Base-by-base conservation (phyloP, 1,139 yeast genomes). In the Insectozyma bohioensis region DNA sequence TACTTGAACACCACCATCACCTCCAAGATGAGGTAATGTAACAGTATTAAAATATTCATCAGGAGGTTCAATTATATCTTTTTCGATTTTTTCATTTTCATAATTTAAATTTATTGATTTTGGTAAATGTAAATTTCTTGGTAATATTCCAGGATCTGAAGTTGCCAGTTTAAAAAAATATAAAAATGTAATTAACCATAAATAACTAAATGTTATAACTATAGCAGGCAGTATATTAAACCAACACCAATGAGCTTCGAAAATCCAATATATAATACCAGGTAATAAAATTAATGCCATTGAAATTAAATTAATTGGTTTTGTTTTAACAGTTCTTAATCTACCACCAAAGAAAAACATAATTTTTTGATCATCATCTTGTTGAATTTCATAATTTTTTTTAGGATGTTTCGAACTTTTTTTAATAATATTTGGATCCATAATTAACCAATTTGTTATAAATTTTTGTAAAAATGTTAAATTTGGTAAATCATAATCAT, bases 121-220 rank as follows among this genome's bases (percentile, higher is more conserved):
- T 0, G 81, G 73, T 2, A 79, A 29, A 46, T 85, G 94, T 5
- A 81, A 53, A 49, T 83, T 82, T 38, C 80, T 61, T 1, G 95
- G 90, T n/a, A 83, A 51, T 2, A 70, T 58, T 1, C 95, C 95
- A 0, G 95, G 86, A 47, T 85, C 95, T 8, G 73, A 57, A 1
- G 77, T 63, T 0, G 84, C 67, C 0, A 83, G 80, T 39, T 61
- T 69, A 5, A 79, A 40, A 42, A 78, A 78, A 33, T 78, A 70
- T 5, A 55, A 34, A 1, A 75, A 12, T 1, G 77, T 52, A 28
- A 78, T 46, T 3, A 66, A 28, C 83, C 85, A 80, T 21, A 73
- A 47, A 49, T 85, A 85, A 12, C 72, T 56, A 44, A 80, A 80
- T 2, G 80, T 36, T 0, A 84, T 61, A 6, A 80, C 81, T 10